These are phyloP conservation scores for Nemophila menziesii DNA, from an alignment of 257 asterid genomes.

Conservation along the genomic window DNA sequence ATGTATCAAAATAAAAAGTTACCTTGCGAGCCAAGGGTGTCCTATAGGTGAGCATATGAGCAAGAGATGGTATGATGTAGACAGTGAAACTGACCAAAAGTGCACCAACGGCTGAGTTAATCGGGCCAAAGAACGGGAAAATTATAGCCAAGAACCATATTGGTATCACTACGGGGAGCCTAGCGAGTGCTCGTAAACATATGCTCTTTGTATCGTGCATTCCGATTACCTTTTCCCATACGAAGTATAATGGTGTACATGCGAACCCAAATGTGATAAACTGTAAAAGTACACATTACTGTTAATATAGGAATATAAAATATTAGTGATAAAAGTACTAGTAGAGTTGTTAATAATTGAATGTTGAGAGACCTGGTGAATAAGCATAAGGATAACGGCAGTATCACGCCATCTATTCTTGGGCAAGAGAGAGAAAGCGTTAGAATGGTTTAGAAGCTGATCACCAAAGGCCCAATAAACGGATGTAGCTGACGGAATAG, in stretches of 20 bases:
- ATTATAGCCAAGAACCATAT: slow-evolving; percentile 92
- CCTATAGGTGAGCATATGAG: slow-evolving; percentile 87
- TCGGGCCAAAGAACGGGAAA: slow-evolving; percentile 90
- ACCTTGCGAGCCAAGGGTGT: slow-evolving; percentile 81
- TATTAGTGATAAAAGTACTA: too few species aligned
- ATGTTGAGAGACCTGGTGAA: slow-evolving; percentile 50
- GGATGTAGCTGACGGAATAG: slow-evolving; percentile 85
- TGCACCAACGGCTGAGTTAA: slow-evolving; percentile 89
- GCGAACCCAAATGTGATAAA: slow-evolving; percentile 93
- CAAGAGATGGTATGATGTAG: slow-evolving; percentile 76
- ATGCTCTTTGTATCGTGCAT: slow-evolving; percentile 85
- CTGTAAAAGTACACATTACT: slow-evolving; percentile 16
- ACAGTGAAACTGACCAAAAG: slow-evolving; percentile 90
- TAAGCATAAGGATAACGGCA: slow-evolving; percentile 87
- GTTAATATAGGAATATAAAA: too few species aligned
- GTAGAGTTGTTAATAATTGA: neutral
- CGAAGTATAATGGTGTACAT: slow-evolving; percentile 82
- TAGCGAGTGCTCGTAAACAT: slow-evolving; percentile 67
- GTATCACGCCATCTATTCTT: slow-evolving; percentile 56
- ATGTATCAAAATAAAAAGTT: slow-evolving; percentile 3
- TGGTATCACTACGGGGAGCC: slow-evolving; percentile 81
- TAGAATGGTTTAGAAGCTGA: slow-evolving; percentile 61
- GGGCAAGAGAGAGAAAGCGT: slow-evolving; percentile 80
- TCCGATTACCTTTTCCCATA: slow-evolving; percentile 92
- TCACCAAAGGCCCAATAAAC: slow-evolving; percentile 97